Evolutionary conservation across 2,329 filamentous ascomycete species (phyloP).

Genomic region (Paraphaeosphaeria sporulosa): DNA sequence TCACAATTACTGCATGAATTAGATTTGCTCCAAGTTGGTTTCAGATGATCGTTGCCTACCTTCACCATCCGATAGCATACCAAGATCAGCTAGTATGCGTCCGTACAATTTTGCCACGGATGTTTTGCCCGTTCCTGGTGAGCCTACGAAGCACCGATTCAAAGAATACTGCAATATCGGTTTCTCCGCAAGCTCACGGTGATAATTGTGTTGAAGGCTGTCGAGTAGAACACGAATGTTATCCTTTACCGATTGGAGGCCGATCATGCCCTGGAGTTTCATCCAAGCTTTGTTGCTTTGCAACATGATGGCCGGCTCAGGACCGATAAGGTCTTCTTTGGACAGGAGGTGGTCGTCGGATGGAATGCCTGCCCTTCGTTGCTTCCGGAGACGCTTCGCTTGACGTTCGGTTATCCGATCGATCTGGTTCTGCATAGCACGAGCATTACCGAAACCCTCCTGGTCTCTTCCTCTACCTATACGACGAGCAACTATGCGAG

Average conservation of each 20-base stretch:
- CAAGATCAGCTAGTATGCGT: conserved; percentile 71
- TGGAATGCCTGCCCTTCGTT: conserved; percentile 51
- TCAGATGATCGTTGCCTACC: conserved; percentile 50
- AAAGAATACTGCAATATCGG: conserved; percentile 66
- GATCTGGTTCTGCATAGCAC: conserved; percentile 70
- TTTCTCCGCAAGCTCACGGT: conserved; percentile 69
- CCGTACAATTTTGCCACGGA: conserved; percentile 78
- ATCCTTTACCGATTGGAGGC: conserved; percentile 68
- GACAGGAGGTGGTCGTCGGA: conserved; percentile 68
- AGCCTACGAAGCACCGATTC: conserved; percentile 74
- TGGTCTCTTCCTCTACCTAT: conserved; percentile 68
- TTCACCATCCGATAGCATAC: conserved; percentile 72
- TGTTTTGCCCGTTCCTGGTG: conserved; percentile 79
- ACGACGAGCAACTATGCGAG: conserved; percentile 67
- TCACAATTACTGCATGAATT: conserved; percentile 65
- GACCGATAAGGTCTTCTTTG: conserved; percentile 75
- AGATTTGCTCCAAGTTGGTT: conserved; percentile 14
- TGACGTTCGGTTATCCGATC: conserved; percentile 65
- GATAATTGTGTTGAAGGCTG: conserved; percentile 69
- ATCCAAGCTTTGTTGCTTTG: conserved; percentile 63
- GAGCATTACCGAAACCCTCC: conserved; percentile 77
- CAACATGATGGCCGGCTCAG: conserved; percentile 66
- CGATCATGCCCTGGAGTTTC: conserved; percentile 65
- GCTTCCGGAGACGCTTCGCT: conserved; percentile 60
- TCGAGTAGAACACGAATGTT: conserved; percentile 67